phyloP scores from a whole-genome alignment of 345 rosid genomes.

The Streptanthus diversifolius region DNA sequence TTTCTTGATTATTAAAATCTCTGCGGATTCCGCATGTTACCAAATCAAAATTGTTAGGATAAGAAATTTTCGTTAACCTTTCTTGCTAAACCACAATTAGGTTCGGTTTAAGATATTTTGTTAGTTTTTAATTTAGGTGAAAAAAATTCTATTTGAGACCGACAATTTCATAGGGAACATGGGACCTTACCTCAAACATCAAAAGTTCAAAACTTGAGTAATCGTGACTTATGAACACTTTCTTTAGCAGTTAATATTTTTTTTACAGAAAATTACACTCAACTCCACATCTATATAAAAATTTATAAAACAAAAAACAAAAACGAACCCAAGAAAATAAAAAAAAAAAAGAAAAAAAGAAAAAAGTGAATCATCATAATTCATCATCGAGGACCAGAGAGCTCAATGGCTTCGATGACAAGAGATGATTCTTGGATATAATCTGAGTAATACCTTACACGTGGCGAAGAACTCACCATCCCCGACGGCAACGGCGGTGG shows the following conservation, averaged over 20 bases:
- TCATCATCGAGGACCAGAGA: slow-evolving; percentile 82
- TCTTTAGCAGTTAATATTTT: background rate
- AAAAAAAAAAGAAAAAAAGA: background rate
- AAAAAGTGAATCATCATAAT: background rate
- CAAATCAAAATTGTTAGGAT: no score
- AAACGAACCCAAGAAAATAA: background rate
- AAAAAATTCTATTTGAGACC: no score
- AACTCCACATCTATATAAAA: slow-evolving; percentile 33
- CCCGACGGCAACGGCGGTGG: slow-evolving; percentile 31
- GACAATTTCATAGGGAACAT: no score
- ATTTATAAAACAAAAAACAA: background rate
- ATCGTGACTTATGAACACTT: background rate
- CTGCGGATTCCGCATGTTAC: no score
- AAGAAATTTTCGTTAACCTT: no score
- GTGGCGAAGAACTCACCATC: slow-evolving; percentile 28
- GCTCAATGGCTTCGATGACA: slow-evolving; percentile 93
- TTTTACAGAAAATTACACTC: slow-evolving; percentile 54
- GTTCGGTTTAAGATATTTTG: no score
- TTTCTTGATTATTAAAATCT: no score
- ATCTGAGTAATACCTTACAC: slow-evolving; percentile 52
- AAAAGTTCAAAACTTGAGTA: no score
- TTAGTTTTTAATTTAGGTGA: no score
- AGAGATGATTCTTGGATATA: slow-evolving; percentile 87
- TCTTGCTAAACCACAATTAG: no score
- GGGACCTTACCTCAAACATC: no score